Conservation (phyloP, 108 stramenopile species). For the Cyclotella cryptica region DNA sequence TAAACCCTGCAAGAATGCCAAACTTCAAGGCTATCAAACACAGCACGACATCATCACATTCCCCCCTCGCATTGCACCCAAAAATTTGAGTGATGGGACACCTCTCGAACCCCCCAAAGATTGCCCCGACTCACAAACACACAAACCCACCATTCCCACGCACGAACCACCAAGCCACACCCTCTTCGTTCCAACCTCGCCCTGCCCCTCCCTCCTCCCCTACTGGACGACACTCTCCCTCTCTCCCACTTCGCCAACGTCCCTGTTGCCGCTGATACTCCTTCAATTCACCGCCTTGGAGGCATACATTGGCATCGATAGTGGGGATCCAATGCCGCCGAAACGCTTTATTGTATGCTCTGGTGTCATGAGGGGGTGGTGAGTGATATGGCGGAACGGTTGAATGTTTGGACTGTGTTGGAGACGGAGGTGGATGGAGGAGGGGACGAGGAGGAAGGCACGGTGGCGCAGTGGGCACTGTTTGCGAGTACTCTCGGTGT, state of each 20-base stretch:
- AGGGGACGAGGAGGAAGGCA: neutral
- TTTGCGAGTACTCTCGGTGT: constrained; percentile 67
- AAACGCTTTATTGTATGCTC: constrained; percentile 85
- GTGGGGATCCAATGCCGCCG: constrained; percentile 85
- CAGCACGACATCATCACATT: constrained; percentile 54
- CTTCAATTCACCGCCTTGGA: constrained; percentile 45
- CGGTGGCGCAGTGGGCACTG: constrained; percentile 63
- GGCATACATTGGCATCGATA: constrained; percentile 48
- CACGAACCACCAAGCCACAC: neutral
- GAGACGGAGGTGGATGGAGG: neutral
- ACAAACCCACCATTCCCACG: neutral
- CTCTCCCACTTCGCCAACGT: constrained; percentile 22
- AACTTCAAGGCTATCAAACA: constrained; percentile 39
- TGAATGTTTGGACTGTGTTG: constrained; percentile 13
- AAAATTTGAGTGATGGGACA: constrained; percentile 45
- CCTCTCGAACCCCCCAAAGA: constrained; percentile 27
- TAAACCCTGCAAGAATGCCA: neutral
- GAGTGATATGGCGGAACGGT: constrained; percentile 63
- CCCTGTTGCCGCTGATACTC: constrained; percentile 32
- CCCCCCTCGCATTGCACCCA: constrained; percentile 68
- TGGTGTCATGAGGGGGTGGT: constrained; percentile 81
- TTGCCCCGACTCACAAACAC: constrained; percentile 16
- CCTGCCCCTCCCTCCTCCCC: constrained; percentile 54
- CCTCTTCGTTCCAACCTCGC: constrained; percentile 24
- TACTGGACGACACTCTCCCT: constrained; percentile 60